A percentile compares a stretch with the other conserved stretches of the same genome.
Evolutionary conservation across 1,284 basidiomycete species (phyloP).

Genomic region (Rhodotorula mucilaginosa): DNA sequence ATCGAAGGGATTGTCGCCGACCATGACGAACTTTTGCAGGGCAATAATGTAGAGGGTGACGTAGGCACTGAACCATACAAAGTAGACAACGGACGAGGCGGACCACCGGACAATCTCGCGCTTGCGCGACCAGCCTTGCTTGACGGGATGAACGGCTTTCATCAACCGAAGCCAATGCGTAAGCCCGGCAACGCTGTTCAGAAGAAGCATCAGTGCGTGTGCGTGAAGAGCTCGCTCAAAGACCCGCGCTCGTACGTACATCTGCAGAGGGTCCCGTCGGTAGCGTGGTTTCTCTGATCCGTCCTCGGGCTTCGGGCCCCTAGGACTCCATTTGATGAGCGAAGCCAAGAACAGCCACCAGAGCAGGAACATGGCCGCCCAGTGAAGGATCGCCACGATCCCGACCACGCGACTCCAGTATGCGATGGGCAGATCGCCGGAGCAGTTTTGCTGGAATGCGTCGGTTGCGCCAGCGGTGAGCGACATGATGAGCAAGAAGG

Average conservation of each 20-base stretch:
- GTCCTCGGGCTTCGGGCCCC: background rate
- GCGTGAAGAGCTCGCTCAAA: background rate
- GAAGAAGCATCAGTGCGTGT: background rate
- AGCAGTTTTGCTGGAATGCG: conserved; percentile 17
- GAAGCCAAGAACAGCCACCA: background rate
- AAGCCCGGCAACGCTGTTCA: background rate
- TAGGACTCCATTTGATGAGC: background rate
- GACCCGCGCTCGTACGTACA: background rate
- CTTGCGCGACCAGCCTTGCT: background rate
- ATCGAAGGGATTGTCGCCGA: conserved; percentile 26
- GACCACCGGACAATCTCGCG: conserved; percentile 10
- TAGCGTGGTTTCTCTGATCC: background rate
- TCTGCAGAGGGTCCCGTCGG: background rate
- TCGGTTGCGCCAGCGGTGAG: background rate
- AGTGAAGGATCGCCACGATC: background rate
- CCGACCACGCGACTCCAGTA: background rate
- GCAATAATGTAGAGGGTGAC: conserved; percentile 8
- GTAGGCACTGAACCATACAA: conserved; percentile 1
- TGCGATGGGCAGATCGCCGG: conserved; percentile 7
- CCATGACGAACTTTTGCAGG: conserved; percentile 10
- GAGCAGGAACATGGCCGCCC: conserved; percentile 4
- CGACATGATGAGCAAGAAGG: conserved; percentile 11
- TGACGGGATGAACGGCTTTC: background rate
- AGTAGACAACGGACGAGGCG: background rate
- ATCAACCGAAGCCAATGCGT: background rate